These are phyloP conservation scores for Apiotrichum brassicae DNA, from an alignment of 1,284 basidiomycete species.

Conservation along the genomic window DNA sequence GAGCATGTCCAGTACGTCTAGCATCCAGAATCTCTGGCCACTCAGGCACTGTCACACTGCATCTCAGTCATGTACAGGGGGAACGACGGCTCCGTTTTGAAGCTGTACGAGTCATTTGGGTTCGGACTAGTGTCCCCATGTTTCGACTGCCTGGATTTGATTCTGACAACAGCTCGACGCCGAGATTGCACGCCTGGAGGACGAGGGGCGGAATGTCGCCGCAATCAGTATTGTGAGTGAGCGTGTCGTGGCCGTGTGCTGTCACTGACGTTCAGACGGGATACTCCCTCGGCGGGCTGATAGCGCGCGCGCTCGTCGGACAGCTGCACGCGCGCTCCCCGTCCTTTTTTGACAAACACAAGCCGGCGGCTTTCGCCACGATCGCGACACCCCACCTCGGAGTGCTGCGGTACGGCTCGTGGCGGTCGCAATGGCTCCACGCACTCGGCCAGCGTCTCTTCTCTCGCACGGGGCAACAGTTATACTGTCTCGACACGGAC, in stretches of 20 bases:
- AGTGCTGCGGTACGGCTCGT: conserved; percentile 29
- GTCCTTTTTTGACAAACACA: conserved; percentile 35
- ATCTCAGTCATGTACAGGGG: too few species aligned
- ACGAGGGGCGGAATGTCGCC: conserved; percentile 25
- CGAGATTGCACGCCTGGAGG: conserved; percentile 34
- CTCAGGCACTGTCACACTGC: too few species aligned
- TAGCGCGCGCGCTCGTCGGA: conserved; percentile 42
- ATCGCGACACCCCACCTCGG: conserved; percentile 44
- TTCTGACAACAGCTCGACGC: conserved; percentile 27
- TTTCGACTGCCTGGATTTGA: too few species aligned
- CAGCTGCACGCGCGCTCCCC: conserved; percentile 35
- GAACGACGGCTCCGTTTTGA: too few species aligned
- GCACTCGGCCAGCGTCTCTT: conserved; percentile 66
- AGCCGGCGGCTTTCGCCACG: conserved; percentile 40
- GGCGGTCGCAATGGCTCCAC: conserved; percentile 37
- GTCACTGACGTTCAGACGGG: conserved; percentile 28
- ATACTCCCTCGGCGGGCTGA: conserved; percentile 44
- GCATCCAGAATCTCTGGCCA: too few species aligned
- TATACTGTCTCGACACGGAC: conserved; percentile 68
- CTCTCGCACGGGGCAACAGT: conserved; percentile 74
- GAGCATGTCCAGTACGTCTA: too few species aligned
- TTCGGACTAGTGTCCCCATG: not conserved
- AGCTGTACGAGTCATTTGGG: too few species aligned
- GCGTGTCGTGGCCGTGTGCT: not conserved
- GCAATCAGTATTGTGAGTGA: conserved; percentile 37